Base-by-base conservation (phyloP, 495 filamentous ascomycete genomes). In the Podospora conica region DNA sequence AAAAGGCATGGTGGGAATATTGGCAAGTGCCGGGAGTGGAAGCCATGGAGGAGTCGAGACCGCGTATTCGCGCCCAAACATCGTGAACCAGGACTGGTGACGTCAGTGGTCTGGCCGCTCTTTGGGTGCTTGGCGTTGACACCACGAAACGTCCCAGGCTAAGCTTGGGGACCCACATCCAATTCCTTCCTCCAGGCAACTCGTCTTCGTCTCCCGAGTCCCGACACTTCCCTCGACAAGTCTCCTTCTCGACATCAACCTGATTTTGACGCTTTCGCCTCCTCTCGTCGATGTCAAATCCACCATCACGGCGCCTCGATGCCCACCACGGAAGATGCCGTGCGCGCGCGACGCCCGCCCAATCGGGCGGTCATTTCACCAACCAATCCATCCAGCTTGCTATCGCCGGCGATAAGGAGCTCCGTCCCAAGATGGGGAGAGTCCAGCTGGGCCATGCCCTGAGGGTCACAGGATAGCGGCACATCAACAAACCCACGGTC, bases 361-460 rank as follows among this genome's bases (percentile, higher is more conserved):
- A 64, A 64, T 64, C 55, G 48, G 28, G 54, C 55, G 29, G 28
- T 55, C 55, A 40, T 54, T 40, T 29, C 9, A 22, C 53, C 62
- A 28, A 25, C 55, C 55, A 57, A 57, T 57, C 23, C 55, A 53
- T 29, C 54, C 62, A 64, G 62, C 62, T 64, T 64, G 29, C 31
- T 55, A 58, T 29, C 61, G 61, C 53, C 29, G 0, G 18, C 62
- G 62, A 64, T 64, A 64, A 64, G 62, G 55, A 58, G 31, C 60
- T 33, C 21, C 21, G 40, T 10, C 40, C 53, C 62, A n/a, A 58
- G 62, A 54, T 25, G 29, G 15, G 33, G 15, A 40, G 33, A 40
- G 12, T 0, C n/a, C n/a, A n/a, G n/a, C 33, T 40, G 15, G 10
- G 29, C 29, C 29, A 31, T 31, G 29, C 10, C 9, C 12, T 9